phyloP scores from a whole-genome alignment of 2,329 filamentous ascomycete species.

The Madurella mycetomatis region DNA sequence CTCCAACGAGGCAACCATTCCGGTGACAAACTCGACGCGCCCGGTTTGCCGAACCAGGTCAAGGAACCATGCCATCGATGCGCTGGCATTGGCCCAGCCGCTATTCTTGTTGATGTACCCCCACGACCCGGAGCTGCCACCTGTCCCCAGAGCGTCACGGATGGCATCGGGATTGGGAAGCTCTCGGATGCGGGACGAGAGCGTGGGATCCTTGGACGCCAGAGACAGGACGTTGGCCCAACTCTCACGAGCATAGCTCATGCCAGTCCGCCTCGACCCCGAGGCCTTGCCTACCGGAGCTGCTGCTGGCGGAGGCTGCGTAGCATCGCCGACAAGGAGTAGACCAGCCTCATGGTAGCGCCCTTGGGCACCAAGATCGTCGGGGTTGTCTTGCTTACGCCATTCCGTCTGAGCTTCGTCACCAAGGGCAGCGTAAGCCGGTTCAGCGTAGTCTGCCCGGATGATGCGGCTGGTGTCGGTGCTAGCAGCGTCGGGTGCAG shows the following conservation, averaged over 20 bases:
- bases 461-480: slow-evolving; percentile 62
- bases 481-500: slow-evolving; percentile 55
- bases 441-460: slow-evolving; percentile 74
- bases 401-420: slow-evolving; percentile 64
- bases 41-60: slow-evolving; percentile 49
- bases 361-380: slow-evolving; percentile 55
- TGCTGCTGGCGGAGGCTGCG: slow-evolving; percentile 12
- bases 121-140: slow-evolving; percentile 54
- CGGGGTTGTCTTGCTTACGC: slow-evolving; percentile 53
- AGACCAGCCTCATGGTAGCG: slow-evolving; percentile 69
- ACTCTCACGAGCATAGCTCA: slow-evolving; percentile 57
- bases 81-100: slow-evolving; percentile 77
- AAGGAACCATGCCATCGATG: slow-evolving; percentile 62
- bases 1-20: slow-evolving; percentile 42
- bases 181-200: slow-evolving; percentile 37
- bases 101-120: slow-evolving; percentile 71
- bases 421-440: slow-evolving; percentile 70
- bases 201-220: slow-evolving; percentile 37
- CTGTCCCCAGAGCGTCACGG: slow-evolving; percentile 41
- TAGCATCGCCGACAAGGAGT: slow-evolving; percentile 52
- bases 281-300: slow-evolving; percentile 2
- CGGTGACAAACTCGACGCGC: slow-evolving; percentile 53
- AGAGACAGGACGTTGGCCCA: slow-evolving; percentile 56
- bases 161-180: slow-evolving; percentile 45
- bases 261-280: slow-evolving; percentile 41